Conservation (phyloP, 306 rosid species). For the Sicyos baderoa region DNA sequence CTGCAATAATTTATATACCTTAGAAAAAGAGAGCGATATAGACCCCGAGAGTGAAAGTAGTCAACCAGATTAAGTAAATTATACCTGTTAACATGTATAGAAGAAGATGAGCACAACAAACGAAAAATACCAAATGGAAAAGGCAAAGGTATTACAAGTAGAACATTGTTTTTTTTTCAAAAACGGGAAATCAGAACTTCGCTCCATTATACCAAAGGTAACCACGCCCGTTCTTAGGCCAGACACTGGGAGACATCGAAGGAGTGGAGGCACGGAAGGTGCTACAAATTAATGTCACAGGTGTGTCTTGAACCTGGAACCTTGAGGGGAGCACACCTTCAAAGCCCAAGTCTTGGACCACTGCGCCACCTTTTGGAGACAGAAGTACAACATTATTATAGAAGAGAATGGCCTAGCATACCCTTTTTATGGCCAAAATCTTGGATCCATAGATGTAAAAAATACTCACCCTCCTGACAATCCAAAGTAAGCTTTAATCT, state of each 20-base stretch:
- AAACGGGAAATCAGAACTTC: too few relatives aligned
- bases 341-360: too few relatives aligned
- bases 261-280: too few relatives aligned
- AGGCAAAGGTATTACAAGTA: background rate
- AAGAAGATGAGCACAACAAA: background rate
- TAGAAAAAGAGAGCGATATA: slow-evolving; percentile 66
- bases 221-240: too few relatives aligned
- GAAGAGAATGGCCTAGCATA: slow-evolving; percentile 17
- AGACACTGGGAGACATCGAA: too few relatives aligned
- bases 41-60: slow-evolving; percentile 75
- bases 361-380: too few relatives aligned
- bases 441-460: slow-evolving; percentile 9
- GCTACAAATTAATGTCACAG: too few relatives aligned
- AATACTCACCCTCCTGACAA: slow-evolving; percentile 83
- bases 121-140: background rate
- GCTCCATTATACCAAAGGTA: too few relatives aligned
- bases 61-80: slow-evolving; percentile 60
- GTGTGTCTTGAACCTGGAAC: too few relatives aligned
- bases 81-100: slow-evolving; percentile 50
- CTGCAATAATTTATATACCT: slow-evolving; percentile 32
- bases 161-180: too few relatives aligned
- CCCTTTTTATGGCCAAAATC: slow-evolving; percentile 12
- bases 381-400: too few relatives aligned
- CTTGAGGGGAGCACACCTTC: too few relatives aligned
- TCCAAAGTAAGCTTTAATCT: slow-evolving; percentile 83